phyloP scores from a whole-genome alignment of 2,329 filamentous ascomycete species.

The Monilinia fructigena region DNA sequence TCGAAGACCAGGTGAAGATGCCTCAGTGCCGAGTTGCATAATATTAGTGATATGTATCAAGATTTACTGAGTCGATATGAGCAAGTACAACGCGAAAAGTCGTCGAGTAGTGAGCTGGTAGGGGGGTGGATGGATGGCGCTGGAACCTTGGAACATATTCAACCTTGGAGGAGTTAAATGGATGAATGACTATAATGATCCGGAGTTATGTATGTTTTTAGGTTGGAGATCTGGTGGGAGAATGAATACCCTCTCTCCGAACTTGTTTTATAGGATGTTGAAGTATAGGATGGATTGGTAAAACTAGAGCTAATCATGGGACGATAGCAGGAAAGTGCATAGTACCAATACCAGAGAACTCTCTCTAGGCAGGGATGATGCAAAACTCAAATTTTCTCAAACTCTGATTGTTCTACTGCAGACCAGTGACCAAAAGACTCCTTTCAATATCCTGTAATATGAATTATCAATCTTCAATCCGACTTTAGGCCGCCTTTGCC shows the following conservation, averaged over 20 bases:
- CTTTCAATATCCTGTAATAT: not conserved
- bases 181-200: not conserved
- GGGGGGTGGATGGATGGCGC: slow-evolving; percentile 13
- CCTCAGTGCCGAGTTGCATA: slow-evolving; percentile 21
- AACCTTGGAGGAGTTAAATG: slow-evolving; percentile 13
- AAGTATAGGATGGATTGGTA: slow-evolving; percentile 1
- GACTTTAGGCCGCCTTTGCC: not conserved
- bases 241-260: not conserved
- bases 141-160: slow-evolving; percentile 2
- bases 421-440: slow-evolving; percentile 3
- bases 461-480: not conserved
- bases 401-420: not conserved
- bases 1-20: slow-evolving; percentile 23
- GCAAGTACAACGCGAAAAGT: slow-evolving; percentile 18
- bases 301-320: slow-evolving; percentile 20
- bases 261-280: slow-evolving; percentile 11
- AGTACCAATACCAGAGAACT: not conserved
- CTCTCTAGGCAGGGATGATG: slow-evolving; percentile 2
- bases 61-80: slow-evolving; percentile 20
- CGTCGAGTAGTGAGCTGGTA: slow-evolving; percentile 15
- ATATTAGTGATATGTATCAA: slow-evolving; percentile 18
- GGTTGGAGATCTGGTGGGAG: not conserved
- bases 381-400: not conserved
- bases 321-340: slow-evolving; percentile 1
- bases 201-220: not conserved